Percentiles rank a stretch among this genome's conserved stretches.
Evolutionary conservation across 352 stramenopile genomes (phyloP).

Genomic region (Phytopythium vexans): DNA sequence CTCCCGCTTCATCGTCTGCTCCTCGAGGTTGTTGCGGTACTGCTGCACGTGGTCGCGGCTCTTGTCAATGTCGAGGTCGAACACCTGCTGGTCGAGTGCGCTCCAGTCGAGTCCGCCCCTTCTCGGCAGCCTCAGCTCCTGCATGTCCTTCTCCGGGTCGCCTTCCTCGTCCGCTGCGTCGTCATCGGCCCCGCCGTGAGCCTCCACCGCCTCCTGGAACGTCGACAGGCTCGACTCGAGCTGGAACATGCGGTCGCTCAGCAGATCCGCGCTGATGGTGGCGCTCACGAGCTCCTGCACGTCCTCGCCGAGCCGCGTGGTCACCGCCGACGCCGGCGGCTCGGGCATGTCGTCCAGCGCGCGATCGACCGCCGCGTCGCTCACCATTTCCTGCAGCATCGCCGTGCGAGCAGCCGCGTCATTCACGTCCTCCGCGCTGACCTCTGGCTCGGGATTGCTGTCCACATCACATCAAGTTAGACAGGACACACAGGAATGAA

Average conservation of each 20-base stretch:
- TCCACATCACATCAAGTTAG: not conserved
- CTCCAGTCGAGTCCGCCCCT: conserved; percentile 60
- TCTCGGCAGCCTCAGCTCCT: conserved; percentile 24
- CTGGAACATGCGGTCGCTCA: conserved; percentile 89
- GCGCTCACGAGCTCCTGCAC: conserved; percentile 77
- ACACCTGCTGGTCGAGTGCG: conserved; percentile 75
- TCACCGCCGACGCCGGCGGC: conserved; percentile 50
- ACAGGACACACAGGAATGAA: not conserved
- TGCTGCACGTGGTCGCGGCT: conserved; percentile 75
- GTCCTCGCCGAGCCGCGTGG: conserved; percentile 29
- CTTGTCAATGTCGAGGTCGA: conserved; percentile 70
- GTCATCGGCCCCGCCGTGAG: conserved; percentile 20
- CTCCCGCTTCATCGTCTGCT: conserved; percentile 62
- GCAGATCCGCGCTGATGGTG: conserved; percentile 78
- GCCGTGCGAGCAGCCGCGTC: conserved; percentile 24
- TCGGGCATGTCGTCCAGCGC: conserved; percentile 71
- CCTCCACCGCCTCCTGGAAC: conserved; percentile 65
- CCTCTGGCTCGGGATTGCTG: conserved; percentile 26
- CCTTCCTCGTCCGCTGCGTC: conserved; percentile 12
- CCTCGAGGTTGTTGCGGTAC: conserved; percentile 68
- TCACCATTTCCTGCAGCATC: conserved; percentile 36
- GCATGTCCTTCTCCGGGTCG: conserved; percentile 14
- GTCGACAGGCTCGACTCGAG: conserved; percentile 73
- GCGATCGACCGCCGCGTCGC: conserved; percentile 30
- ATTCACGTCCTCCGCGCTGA: conserved; percentile 13